Percentiles rank a stretch among this genome's conserved stretches.
These are phyloP conservation scores for Trichoderma atroviride DNA, from an alignment of 2,329 filamentous ascomycete species.

Conservation along the genomic window DNA sequence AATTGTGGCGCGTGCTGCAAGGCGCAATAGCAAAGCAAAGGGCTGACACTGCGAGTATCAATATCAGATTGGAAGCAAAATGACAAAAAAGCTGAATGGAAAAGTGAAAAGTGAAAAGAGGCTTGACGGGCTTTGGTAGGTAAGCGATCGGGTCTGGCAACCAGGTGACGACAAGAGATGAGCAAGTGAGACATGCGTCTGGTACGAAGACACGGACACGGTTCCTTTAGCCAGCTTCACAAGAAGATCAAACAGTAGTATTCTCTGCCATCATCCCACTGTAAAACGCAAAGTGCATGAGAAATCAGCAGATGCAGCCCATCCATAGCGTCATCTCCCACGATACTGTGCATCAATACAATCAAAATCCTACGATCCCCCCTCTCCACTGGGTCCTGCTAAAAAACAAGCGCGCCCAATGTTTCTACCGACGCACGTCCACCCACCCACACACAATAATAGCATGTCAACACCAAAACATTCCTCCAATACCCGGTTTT, in stretches of 20 bases:
- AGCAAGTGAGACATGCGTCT: not conserved
- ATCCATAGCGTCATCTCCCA: not conserved
- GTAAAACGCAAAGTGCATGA: not conserved
- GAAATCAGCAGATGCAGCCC: not conserved
- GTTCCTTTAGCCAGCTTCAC: not conserved
- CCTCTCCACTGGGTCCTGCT: not conserved
- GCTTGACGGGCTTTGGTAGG: not conserved
- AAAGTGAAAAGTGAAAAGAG: not conserved
- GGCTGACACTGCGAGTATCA: not conserved
- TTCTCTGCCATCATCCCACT: not conserved
- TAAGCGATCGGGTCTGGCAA: not conserved
- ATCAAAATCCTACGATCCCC: not conserved
- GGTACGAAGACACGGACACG: not conserved
- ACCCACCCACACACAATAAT: not conserved
- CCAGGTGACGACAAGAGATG: not conserved
- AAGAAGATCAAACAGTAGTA: not conserved
- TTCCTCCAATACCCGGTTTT: not conserved
- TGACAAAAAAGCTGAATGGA: not conserved
- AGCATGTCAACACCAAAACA: not conserved
- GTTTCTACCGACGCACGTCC: not conserved
- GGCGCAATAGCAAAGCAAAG: not conserved
- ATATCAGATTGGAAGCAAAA: not conserved
- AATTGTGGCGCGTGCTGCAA: not conserved
- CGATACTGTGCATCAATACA: not conserved
- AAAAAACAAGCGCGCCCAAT: not conserved